A percentile compares a stretch with the other conserved stretches of the same genome.
phyloP scores from a whole-genome alignment of 1,139 yeast species.

The Sugiyamaella castrensis region DNA sequence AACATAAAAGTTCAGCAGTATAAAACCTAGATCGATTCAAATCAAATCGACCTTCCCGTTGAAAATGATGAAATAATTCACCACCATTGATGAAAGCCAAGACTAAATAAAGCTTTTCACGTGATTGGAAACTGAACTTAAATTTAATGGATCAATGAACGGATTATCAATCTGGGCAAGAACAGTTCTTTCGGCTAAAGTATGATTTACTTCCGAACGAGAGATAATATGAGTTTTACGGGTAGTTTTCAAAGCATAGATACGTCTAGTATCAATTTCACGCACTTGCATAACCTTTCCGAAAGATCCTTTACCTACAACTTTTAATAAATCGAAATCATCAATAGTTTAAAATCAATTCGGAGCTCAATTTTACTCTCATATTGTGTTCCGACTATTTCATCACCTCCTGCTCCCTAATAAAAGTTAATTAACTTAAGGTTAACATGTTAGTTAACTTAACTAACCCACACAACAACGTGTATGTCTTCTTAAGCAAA shows the following conservation, averaged over 20 bases:
- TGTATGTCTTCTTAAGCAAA: too few relatives aligned
- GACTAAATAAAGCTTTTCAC: slow-evolving; percentile 86
- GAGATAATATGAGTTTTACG: slow-evolving; percentile 93
- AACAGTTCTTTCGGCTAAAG: slow-evolving; percentile 93
- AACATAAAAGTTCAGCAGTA: slow-evolving; percentile 89
- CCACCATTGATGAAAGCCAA: slow-evolving; percentile 96
- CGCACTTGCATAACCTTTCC: slow-evolving; percentile 99
- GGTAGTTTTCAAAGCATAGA: slow-evolving; percentile 89
- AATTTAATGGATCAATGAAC: slow-evolving; percentile 95
- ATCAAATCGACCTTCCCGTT: slow-evolving; percentile 84
- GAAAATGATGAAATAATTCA: slow-evolving; percentile 91
- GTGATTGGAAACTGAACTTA: slow-evolving; percentile 95
- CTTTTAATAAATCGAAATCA: slow-evolving; percentile 89
- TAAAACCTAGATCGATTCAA: slow-evolving; percentile 88
- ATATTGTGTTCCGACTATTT: too few relatives aligned
- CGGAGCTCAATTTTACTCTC: slow-evolving; percentile 54
- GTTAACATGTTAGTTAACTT: too few relatives aligned
- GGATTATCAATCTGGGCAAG: slow-evolving; percentile 91
- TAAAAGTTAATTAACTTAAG: too few relatives aligned
- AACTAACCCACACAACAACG: too few relatives aligned
- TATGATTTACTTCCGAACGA: slow-evolving; percentile 92
- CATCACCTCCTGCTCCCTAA: too few relatives aligned
- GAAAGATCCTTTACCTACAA: slow-evolving; percentile 95
- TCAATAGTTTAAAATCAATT: slow-evolving; percentile 82
- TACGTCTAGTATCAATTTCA: slow-evolving; percentile 89